These are phyloP conservation scores for Fragilaria crotonensis DNA, from an alignment of 108 stramenopile genomes.

Conservation along the genomic window DNA sequence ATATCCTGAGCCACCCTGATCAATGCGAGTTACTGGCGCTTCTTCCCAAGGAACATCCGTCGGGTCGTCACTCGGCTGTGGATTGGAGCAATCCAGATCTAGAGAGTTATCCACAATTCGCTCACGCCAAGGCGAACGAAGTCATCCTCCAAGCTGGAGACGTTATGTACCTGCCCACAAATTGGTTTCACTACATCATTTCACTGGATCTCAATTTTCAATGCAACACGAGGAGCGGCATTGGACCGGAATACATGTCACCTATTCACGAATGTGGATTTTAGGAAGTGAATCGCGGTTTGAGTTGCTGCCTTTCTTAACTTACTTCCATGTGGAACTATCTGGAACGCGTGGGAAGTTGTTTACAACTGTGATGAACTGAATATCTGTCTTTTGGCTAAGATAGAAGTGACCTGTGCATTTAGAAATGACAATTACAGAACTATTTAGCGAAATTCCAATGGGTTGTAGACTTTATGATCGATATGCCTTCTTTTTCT, in stretches of 20 bases:
- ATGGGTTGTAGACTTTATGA: too few species aligned
- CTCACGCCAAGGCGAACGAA: constrained; percentile 64
- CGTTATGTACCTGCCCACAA: constrained; percentile 46
- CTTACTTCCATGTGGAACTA: too few species aligned
- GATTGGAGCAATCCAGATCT: constrained; percentile 85
- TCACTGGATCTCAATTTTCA: constrained; percentile 89
- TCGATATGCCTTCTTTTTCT: too few species aligned
- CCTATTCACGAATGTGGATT: constrained; percentile 30
- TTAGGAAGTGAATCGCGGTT: too few species aligned
- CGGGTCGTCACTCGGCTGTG: constrained; percentile 65
- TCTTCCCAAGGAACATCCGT: constrained; percentile 68
- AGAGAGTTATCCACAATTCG: constrained; percentile 64
- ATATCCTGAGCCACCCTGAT: constrained; percentile 79
- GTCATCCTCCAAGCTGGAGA: constrained; percentile 92
- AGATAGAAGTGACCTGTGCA: too few species aligned
- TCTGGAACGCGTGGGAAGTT: too few species aligned
- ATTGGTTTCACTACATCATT: constrained; percentile 49
- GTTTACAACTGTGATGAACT: too few species aligned
- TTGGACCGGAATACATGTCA: constrained; percentile 12
- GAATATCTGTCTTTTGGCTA: too few species aligned
- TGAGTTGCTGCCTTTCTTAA: too few species aligned
- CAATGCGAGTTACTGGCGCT: constrained; percentile 74
- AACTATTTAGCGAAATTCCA: too few species aligned
- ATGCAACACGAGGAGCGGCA: constrained; percentile 87
- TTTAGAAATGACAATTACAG: too few species aligned